These are phyloP conservation scores for Claviceps lovelessii DNA, from an alignment of 2,329 filamentous ascomycete genomes.

Conservation along the genomic window DNA sequence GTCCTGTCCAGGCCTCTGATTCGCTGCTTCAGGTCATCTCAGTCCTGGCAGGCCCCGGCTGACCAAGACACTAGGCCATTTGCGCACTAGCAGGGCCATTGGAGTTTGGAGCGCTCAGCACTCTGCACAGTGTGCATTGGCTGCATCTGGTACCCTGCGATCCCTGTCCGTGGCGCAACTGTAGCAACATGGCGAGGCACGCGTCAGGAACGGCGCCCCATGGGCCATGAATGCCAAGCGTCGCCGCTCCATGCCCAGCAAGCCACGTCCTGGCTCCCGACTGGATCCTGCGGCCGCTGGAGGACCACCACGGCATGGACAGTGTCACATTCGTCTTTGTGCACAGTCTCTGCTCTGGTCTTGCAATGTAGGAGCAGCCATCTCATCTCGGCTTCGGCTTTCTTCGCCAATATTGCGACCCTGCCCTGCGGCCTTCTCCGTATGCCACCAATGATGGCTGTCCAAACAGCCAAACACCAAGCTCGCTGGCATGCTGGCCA, in stretches of 20 bases:
- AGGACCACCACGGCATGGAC: not conserved
- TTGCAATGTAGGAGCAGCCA: not conserved
- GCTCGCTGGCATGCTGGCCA: not conserved
- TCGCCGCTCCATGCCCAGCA: not conserved
- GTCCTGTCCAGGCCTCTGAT: not conserved
- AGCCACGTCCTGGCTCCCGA: not conserved
- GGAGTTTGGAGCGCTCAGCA: not conserved
- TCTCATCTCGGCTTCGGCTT: not conserved
- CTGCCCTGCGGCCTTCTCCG: not conserved
- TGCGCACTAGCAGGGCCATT: not conserved
- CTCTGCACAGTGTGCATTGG: constrained; percentile 5
- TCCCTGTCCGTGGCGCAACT: not conserved
- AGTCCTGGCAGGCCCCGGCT: not conserved
- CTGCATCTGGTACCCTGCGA: not conserved
- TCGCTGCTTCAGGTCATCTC: not conserved
- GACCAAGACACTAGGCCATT: not conserved
- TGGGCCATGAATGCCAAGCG: not conserved
- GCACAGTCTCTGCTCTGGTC: not conserved
- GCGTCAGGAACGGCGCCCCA: not conserved
- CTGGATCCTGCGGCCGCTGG: not conserved
- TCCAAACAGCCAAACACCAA: not conserved
- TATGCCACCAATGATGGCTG: not conserved
- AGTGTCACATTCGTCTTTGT: not conserved
- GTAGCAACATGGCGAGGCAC: not conserved
- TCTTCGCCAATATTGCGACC: not conserved